Evolutionary conservation across 2,329 filamentous ascomycete species (phyloP).

Genomic region (Penicillium polonicum): DNA sequence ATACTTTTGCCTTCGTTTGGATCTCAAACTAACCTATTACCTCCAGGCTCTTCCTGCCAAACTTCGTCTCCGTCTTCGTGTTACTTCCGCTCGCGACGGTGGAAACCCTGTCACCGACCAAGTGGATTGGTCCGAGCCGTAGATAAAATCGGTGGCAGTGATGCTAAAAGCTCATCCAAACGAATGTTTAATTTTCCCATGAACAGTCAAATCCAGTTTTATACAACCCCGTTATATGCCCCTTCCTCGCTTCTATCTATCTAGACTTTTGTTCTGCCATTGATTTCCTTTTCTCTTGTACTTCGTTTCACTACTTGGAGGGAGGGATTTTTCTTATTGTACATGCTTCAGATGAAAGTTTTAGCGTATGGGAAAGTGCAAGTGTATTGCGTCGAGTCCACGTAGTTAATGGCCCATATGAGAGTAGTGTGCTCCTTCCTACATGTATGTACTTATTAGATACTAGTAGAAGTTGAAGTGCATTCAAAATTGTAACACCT

Average conservation of each 20-base stretch:
- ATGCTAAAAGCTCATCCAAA: constrained; percentile 14
- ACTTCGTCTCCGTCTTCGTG: constrained; percentile 78
- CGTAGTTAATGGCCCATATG: background rate
- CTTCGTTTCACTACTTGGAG: background rate
- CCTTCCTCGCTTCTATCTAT: background rate
- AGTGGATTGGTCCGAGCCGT: constrained; percentile 91
- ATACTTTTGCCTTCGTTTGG: constrained; percentile 1
- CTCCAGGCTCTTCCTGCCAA: constrained; percentile 65
- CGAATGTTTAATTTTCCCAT: constrained; percentile 21
- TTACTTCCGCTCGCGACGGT: constrained; percentile 72
- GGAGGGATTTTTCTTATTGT: constrained; percentile 21
- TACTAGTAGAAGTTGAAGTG: background rate
- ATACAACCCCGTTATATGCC: constrained; percentile 14
- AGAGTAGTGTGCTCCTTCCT: background rate
- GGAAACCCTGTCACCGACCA: constrained; percentile 77
- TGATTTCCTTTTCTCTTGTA: background rate
- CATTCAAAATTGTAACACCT: background rate
- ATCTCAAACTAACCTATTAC: constrained; percentile 28
- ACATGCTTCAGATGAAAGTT: constrained; percentile 23
- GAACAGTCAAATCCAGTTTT: constrained; percentile 19
- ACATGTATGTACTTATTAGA: background rate
- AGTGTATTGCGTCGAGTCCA: background rate
- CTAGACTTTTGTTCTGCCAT: constrained; percentile 1
- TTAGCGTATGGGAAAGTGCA: constrained; percentile 10
- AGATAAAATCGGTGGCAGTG: constrained; percentile 11